Conservation (phyloP, 768 basidiomycete genomes). For the Lactifluus hygrophoroides region DNA sequence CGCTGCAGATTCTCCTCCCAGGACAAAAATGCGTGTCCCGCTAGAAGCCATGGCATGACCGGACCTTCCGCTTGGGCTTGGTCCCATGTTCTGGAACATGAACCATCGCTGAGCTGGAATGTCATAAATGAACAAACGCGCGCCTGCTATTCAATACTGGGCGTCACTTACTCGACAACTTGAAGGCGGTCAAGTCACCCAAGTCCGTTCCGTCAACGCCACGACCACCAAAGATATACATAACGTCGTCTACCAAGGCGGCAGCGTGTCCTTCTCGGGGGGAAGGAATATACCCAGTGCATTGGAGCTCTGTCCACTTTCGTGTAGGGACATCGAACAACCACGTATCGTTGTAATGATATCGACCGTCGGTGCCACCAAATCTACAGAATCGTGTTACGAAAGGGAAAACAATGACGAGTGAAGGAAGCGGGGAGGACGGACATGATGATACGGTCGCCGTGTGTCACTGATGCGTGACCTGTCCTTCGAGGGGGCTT, state of each 20-base stretch:
- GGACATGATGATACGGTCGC: constrained; percentile 36
- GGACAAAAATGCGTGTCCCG: constrained; percentile 80
- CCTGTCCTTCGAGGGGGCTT: constrained; percentile 82
- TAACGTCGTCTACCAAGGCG: constrained; percentile 91
- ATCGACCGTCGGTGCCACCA: constrained; percentile 97
- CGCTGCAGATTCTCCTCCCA: constrained; percentile 88
- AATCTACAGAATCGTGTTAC: constrained; percentile 47
- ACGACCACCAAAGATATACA: constrained; percentile 95
- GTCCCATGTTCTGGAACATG: constrained; percentile 99
- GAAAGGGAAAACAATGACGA: constrained; percentile 2
- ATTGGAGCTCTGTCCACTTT: constrained; percentile 85
- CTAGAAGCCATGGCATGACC: constrained; percentile 98
- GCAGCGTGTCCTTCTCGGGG: constrained; percentile 96
- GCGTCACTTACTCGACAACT: constrained; percentile 76
- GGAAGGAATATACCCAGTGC: constrained; percentile 94
- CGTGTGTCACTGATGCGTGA: constrained; percentile 77
- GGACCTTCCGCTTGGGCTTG: constrained; percentile 82
- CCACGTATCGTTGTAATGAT: constrained; percentile 99
- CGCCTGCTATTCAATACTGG: not conserved
- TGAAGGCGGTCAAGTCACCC: constrained; percentile 92
- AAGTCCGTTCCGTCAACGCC: constrained; percentile 97
- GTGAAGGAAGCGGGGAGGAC: constrained; percentile 16
- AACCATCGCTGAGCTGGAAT: constrained; percentile 90
- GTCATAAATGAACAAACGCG: not conserved
- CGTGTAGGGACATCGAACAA: constrained; percentile 74